Evolutionary conservation across 768 basidiomycete species (phyloP), one percentile per base, ranked within the genome.

Genomic region (Hortiboletus flavorubellus): DNA sequence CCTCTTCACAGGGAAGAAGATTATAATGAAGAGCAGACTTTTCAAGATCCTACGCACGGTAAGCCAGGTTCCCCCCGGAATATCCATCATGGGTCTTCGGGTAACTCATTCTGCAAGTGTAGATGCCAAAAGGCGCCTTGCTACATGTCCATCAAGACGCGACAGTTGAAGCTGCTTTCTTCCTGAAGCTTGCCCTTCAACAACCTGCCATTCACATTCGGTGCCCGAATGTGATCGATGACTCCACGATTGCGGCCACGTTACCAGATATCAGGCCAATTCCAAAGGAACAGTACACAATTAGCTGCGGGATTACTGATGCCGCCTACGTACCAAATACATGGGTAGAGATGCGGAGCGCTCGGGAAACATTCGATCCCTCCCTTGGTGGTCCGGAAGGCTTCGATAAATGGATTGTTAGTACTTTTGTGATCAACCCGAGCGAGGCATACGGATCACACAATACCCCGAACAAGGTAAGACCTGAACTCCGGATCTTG

Each of bases 101-200:
- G 26, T 26, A 26, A 55, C 5, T 14, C 11, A 48, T 30, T 26
- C 26, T 8, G 21, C 29, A 10, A 26, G 4, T 5, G 26, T 26
- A 26, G 74, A 77, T 80, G 76, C 80, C 78, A 11, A 80, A 79
- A 63, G 79, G 80, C 11, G 76, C 68, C 1, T 59, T 80, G 12
- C 61, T 81, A 2, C 78, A 80, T 51, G 72, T 69, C 1, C 78
- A 80, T 56, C 68, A 78, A 21, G 69, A 78, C 40, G 77, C 75
- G 18, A 74, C 72, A 6, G 76, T 75, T 5, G 74, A 75, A 46
- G 69, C 65, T 2, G 47, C 59, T 26, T 58, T 68, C 39, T 63
- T 80, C 18, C 64, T 78, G 10, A 31, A 64, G 10, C 65, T 73
- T n/a, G 76, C 77, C 7, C 58, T 76, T 18, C 53, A 69, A 33